Base-by-base conservation (phyloP, 73 alveolate species). In the Paramecium tetraurelia region DNA sequence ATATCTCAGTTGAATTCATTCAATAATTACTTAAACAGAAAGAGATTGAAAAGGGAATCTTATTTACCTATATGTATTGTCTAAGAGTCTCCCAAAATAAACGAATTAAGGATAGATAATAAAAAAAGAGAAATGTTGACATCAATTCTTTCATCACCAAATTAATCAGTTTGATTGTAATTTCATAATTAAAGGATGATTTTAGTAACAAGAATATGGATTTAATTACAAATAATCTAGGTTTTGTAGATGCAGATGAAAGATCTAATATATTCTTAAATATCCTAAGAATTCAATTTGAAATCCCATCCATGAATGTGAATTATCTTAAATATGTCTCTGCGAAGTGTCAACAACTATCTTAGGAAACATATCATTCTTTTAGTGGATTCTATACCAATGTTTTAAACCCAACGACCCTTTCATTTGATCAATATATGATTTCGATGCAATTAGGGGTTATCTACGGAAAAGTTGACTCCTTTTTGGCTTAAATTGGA, bases 1-100 rank as follows among this genome's bases (percentile, higher is more conserved):
- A 31, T 48, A 33, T 80, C 1, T 80, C 48, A 27, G 46, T 80
- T 7, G 35, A 80, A 46, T 80, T 41, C 24, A 80, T 80, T 8
- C 5, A 21, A 22, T 41, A 33, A 44, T 41, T 80, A 46, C 43
- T 80, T n/a, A 46, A 43, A 20, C 12, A 14, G 2, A 9, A 41
- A 31, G 36, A 58, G 21, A 12, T 44, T 2, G 20, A 80, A 48
- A 48, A 11, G 16, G 84, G 31, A 20, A 11, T 24, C 7, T 44
- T 48, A 41, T 80, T 80, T 48, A 24, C 75, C 1, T 80, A 80
- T 0, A 40, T 80, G 36, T 80, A 80, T 31, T 80, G 90, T 44
- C 24, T 80, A 80, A 80, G 90, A 80, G 90, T 80, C 4, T 31
- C 90, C 0, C 18, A 80, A 48, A 80, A 80, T 44, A 80, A 27